Conservation (phyloP, 495 filamentous ascomycete species). For the Xylaria venustula region DNA sequence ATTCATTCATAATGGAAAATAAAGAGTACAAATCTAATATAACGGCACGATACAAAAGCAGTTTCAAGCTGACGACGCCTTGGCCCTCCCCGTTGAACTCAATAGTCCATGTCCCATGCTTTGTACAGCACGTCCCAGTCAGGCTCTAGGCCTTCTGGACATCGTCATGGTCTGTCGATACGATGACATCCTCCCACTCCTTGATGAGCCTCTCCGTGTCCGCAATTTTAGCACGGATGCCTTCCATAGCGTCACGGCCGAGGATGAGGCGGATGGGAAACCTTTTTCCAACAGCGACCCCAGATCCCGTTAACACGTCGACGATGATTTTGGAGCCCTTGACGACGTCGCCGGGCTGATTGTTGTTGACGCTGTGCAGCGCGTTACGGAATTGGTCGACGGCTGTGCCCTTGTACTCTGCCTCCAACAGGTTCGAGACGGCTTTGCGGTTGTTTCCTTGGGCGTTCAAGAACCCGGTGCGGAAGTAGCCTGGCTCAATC, state of each 20-base stretch:
- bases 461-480: constrained; percentile 15
- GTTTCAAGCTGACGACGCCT: too few relatives aligned
- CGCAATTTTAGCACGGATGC: constrained; percentile 9
- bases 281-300: constrained; percentile 18
- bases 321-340: constrained; percentile 34
- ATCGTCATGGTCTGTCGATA: constrained; percentile 18
- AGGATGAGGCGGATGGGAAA: constrained; percentile 14
- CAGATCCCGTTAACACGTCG: constrained; percentile 30
- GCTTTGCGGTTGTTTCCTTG: constrained; percentile 7
- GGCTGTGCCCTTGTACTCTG: constrained; percentile 11
- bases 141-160: not conserved
- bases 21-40: too few relatives aligned
- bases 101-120: not conserved
- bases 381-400: not conserved
- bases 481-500: constrained; percentile 37
- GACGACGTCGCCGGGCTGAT: constrained; percentile 32
- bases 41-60: too few relatives aligned
- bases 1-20: too few relatives aligned
- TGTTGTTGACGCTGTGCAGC: constrained; percentile 4
- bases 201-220: constrained; percentile 14
- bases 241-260: constrained; percentile 17
- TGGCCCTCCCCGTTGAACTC: not conserved
- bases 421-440: constrained; percentile 5
- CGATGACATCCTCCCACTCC: constrained; percentile 16
- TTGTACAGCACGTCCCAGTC: not conserved